Conservation (phyloP, 352 stramenopile genomes). For the Stephanocyclus meneghinianus region DNA sequence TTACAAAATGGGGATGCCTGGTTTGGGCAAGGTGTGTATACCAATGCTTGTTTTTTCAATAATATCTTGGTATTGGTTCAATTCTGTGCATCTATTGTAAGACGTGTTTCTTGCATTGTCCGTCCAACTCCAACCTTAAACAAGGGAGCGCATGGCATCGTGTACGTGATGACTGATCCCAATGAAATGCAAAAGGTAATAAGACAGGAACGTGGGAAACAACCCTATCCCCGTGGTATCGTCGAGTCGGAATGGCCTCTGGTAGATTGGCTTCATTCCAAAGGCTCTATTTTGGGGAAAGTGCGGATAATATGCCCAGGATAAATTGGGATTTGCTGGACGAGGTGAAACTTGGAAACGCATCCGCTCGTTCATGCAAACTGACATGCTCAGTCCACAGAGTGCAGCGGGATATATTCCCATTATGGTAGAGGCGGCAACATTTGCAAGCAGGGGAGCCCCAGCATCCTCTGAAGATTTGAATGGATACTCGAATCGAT, state of each 20-base stretch:
- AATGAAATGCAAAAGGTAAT: conserved; percentile 45
- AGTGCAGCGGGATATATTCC: conserved; percentile 31
- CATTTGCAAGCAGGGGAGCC: conserved; percentile 22
- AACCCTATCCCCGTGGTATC: conserved; percentile 25
- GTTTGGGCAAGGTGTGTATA: conserved; percentile 17
- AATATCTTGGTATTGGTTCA: too few relatives aligned
- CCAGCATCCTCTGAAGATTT: conserved; percentile 15
- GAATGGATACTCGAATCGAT: conserved; percentile 40
- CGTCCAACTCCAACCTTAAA: too few relatives aligned
- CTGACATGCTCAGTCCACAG: conserved; percentile 30
- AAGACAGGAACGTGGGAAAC: conserved; percentile 14
- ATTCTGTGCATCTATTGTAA: too few relatives aligned
- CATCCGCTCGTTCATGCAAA: conserved; percentile 37
- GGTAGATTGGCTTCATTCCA: conserved; percentile 23
- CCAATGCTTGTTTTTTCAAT: too few relatives aligned
- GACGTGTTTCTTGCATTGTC: too few relatives aligned
- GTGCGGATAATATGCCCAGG: conserved; percentile 17
- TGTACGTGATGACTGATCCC: conserved; percentile 34
- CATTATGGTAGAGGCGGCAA: conserved; percentile 26
- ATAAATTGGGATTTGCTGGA: conserved; percentile 23
- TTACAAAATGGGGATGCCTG: conserved; percentile 33
- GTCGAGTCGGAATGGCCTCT: conserved; percentile 25
- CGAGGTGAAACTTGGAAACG: conserved; percentile 34
- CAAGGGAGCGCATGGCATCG: conserved; percentile 9
- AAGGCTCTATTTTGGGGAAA: conserved; percentile 16